Evolutionary conservation across 129 eudicot species (phyloP), one percentile per base, ranked within the genome.

Genomic region (Erigeron canadensis): DNA sequence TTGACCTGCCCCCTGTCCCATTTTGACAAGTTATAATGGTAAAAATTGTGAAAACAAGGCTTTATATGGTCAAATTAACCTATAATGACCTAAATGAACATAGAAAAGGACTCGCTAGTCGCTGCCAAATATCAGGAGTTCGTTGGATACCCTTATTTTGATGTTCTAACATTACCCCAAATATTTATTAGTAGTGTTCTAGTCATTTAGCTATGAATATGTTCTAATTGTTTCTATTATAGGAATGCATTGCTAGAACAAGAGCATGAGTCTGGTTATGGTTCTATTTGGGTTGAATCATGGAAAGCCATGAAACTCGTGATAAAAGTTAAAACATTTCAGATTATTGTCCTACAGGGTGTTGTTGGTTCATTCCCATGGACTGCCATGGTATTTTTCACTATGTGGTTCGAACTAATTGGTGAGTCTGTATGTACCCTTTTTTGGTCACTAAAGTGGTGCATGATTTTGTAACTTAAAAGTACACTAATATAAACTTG

Each of bases 381-480:
- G 98, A 94, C 98, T 10, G 93, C 96, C 19, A 87, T 87, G 87
- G 96, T 94, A 17, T 94, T 94, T 81, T 84, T 94, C 81, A 89
- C 98, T 6, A 74, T 89, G 76, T 94, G 98, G 98, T 94, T 94
- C 45, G 93, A 94, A 81, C 83, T 94, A 74, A 94, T 94, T 61
- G 98, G 98, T 94, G 84, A 74, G 95, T 89, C 69, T 76, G 66
- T 53, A 28, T 65, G 56, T 51, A 23, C 4, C n/a, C 45, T 71
- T 40, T 15, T 11, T 7, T 65, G 55, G 10, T 59, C 9, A 43
- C 22, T 22, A 45, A 48, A 15, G 34, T 23, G 34, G 34, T 23
- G 34, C 2, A 1, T 2, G 34, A 2, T 1, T 23, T 47, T 12
- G 3, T 4, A 11, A 0, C 0, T 50, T 13, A 8, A 1, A 13